Conservation (phyloP, 2,329 filamentous ascomycete genomes). For the Aspergillus viridinutans region DNA sequence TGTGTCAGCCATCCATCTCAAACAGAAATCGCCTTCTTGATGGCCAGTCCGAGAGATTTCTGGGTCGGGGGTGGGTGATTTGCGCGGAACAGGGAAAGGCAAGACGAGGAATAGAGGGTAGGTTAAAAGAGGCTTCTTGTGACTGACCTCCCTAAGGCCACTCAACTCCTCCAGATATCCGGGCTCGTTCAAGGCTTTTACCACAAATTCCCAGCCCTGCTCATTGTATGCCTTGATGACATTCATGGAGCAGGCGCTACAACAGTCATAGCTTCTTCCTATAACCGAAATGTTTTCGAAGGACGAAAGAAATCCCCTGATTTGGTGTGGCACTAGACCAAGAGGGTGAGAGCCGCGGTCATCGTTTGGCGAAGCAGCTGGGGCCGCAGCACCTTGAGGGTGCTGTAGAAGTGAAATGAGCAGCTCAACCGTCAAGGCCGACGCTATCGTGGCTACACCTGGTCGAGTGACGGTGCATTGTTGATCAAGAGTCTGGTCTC, state of each 20-base stretch:
- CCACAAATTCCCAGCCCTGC: conserved; percentile 59
- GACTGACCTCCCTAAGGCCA: conserved; percentile 53
- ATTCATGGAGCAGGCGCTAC: conserved; percentile 58
- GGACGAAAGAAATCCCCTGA: conserved; percentile 58
- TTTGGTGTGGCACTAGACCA: conserved; percentile 57
- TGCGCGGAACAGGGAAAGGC: neutral
- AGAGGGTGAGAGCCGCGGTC: conserved; percentile 43
- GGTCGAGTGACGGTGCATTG: conserved; percentile 97
- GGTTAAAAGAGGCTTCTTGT: neutral
- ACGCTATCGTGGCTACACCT: conserved; percentile 87
- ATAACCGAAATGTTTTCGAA: conserved; percentile 57
- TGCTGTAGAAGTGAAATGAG: conserved; percentile 86
- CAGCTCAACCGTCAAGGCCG: conserved; percentile 83
- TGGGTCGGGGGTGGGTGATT: neutral
- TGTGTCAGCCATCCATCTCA: conserved; percentile 15
- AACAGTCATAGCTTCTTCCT: conserved; percentile 57
- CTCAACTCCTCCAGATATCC: conserved; percentile 62
- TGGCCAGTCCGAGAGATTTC: neutral
- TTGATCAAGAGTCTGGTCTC: conserved; percentile 92
- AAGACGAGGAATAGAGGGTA: neutral
- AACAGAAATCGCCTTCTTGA: neutral
- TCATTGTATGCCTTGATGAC: conserved; percentile 51
- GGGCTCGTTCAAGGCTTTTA: conserved; percentile 55
- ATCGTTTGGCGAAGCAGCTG: conserved; percentile 29
- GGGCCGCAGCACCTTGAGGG: conserved; percentile 51